Evolutionary conservation across 495 filamentous ascomycete species (phyloP).

Genomic region (Neurospora sublineolata): DNA sequence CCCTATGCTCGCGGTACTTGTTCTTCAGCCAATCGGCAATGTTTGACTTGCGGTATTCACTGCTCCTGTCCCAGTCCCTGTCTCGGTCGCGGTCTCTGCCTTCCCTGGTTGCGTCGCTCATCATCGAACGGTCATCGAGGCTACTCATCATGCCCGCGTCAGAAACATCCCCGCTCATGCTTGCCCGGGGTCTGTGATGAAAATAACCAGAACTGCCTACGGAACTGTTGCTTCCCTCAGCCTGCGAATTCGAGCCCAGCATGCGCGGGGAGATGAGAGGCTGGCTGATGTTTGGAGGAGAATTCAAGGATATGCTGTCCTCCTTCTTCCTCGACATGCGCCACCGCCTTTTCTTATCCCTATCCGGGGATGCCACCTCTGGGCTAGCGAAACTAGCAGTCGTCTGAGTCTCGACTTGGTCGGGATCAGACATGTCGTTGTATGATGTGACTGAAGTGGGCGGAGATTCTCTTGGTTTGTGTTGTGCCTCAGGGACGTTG

Average conservation of each 20-base stretch:
- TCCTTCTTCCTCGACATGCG: constrained; percentile 56
- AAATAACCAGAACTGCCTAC: constrained; percentile 44
- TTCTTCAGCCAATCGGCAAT: constrained; percentile 74
- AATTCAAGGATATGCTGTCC: constrained; percentile 17
- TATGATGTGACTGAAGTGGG: constrained; percentile 63
- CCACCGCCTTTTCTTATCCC: constrained; percentile 63
- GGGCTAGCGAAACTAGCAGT: constrained; percentile 16
- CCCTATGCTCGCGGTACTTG: constrained; percentile 69
- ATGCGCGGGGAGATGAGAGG: constrained; percentile 36
- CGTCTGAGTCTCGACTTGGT: constrained; percentile 49
- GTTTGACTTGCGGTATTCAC: constrained; percentile 49
- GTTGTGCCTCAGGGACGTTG: constrained; percentile 33
- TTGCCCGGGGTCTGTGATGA: constrained; percentile 32
- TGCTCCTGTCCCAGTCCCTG: constrained; percentile 34
- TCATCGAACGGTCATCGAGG: constrained; percentile 21
- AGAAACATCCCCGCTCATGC: constrained; percentile 44
- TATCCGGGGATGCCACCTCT: constrained; percentile 31
- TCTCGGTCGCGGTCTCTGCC: constrained; percentile 8
- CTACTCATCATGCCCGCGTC: constrained; percentile 28
- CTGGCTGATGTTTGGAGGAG: constrained; percentile 15
- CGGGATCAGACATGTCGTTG: constrained; percentile 66
- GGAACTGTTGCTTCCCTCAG: constrained; percentile 58
- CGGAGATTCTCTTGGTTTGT: constrained; percentile 53
- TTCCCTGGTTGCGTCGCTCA: background rate
- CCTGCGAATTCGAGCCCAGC: constrained; percentile 49